Percentiles rank a stretch among this genome's conserved stretches.
Evolutionary conservation across 164 flowering plant genomes (phyloP).

Genomic region (Vitis amurensis): DNA sequence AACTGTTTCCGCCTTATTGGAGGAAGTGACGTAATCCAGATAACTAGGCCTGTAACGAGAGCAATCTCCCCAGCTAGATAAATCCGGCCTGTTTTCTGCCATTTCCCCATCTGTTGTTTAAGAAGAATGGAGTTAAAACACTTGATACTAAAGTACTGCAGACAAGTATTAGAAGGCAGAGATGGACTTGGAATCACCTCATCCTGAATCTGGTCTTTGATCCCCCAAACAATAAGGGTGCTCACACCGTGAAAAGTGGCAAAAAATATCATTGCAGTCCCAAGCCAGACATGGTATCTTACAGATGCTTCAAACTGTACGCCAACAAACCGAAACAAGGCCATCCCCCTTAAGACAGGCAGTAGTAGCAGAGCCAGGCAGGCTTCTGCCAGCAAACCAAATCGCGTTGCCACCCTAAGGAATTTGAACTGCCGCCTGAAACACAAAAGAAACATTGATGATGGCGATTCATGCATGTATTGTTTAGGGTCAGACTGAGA

Average conservation of each 20-base stretch:
- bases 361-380: constrained; percentile 77
- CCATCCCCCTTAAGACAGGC: constrained; percentile 66
- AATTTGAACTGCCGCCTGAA: constrained; percentile 78
- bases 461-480: background rate
- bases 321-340: constrained; percentile 60
- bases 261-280: constrained; percentile 69
- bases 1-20: constrained; percentile 66
- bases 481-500: background rate
- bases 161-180: background rate
- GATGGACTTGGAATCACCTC: constrained; percentile 39
- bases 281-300: constrained; percentile 79
- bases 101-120: constrained; percentile 53
- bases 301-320: constrained; percentile 84
- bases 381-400: constrained; percentile 73
- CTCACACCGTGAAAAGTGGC: constrained; percentile 71
- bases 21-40: constrained; percentile 86
- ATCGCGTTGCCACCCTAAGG: constrained; percentile 59
- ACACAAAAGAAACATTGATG: constrained; percentile 12
- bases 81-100: constrained; percentile 80
- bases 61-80: constrained; percentile 84
- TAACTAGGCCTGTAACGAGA: constrained; percentile 56
- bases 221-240: constrained; percentile 73
- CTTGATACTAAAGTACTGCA: background rate
- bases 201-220: constrained; percentile 51
- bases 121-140: background rate